Evolutionary conservation across 768 basidiomycete species (phyloP).

Genomic region (Sutorius australiensis): DNA sequence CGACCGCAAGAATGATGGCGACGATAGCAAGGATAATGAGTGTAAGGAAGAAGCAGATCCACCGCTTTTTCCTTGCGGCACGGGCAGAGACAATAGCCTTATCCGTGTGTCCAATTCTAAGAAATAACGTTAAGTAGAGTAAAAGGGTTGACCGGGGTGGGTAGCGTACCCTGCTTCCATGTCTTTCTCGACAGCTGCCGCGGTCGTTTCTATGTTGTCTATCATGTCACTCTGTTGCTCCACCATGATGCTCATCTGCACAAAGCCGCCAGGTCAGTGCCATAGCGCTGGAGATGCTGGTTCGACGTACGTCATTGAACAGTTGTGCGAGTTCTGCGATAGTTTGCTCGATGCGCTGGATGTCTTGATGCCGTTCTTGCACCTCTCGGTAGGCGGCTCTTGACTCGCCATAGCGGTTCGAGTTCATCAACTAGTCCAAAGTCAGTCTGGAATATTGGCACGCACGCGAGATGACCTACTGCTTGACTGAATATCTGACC

Average conservation of each 20-base stretch:
- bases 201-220: slow-evolving; percentile 75
- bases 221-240: slow-evolving; percentile 93
- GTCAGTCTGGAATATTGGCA: neutral
- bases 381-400: slow-evolving; percentile 91
- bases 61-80: slow-evolving; percentile 90
- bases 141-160: neutral
- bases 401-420: slow-evolving; percentile 87
- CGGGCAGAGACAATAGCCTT: slow-evolving; percentile 85
- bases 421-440: slow-evolving; percentile 69
- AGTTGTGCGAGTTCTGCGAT: slow-evolving; percentile 90
- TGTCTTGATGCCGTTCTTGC: slow-evolving; percentile 95
- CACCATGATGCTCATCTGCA: slow-evolving; percentile 88
- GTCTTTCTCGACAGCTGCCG: slow-evolving; percentile 72
- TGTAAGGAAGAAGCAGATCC: slow-evolving; percentile 88
- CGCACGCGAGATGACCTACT: slow-evolving; percentile 36
- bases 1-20: slow-evolving; percentile 58
- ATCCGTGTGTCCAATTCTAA: slow-evolving; percentile 75
- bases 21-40: slow-evolving; percentile 65
- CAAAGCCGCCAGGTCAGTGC: slow-evolving; percentile 3
- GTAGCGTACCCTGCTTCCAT: slow-evolving; percentile 73
- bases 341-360: slow-evolving; percentile 92
- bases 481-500: slow-evolving; percentile 90
- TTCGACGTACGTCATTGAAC: slow-evolving; percentile 79
- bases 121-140: slow-evolving; percentile 1
- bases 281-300: neutral